Evolutionary conservation across 768 basidiomycete species (phyloP), one percentile per base, ranked within the genome.

Genomic region (Hygrocybe punicea): DNA sequence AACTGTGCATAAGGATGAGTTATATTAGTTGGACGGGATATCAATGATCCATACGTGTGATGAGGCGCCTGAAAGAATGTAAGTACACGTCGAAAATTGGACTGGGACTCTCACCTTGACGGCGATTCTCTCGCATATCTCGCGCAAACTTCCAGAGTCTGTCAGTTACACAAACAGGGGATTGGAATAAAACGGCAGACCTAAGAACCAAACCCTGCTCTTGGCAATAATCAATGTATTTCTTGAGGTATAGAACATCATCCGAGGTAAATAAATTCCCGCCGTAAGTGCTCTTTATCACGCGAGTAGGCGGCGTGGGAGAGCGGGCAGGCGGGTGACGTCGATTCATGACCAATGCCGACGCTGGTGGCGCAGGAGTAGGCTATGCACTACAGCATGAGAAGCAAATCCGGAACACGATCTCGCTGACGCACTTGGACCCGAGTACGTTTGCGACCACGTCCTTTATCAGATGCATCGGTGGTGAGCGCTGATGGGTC

Each of bases 201-300:
- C 87, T 91, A 44, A 93, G 75, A 8, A 92, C 89, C 7, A 91
- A 70, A 36, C 91, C 91, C 69, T 92, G 87, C 55, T 92, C 89
- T 64, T 91, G 90, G 65, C 91, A 93, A 63, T 91, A 93, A 62
- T 92, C 89, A 46, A 93, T 93, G 67, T 93, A 93, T 67, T 84
- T 87, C 66, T 91, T 91, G 59, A 93, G 78, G 68, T 93, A 93
- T 35, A 82, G 55, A 40, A 93, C 83, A 66, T 93, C 91, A 48
- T 93, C 91, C 2, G 85, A 79, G 0, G 91, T 93, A 65, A 93
- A 93, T 37, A 92, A 68, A 65, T 93, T 93, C 13, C 91, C 91
- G 44, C 91, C 91, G 64, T 92, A 93, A 0, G 91, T 92, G 64
- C 91, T 93, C 71, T 91, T 92, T 67, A 93, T 85, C 19, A 92